phyloP scores from a whole-genome alignment of 2,329 filamentous ascomycete genomes.

The Zasmidium cellare region DNA sequence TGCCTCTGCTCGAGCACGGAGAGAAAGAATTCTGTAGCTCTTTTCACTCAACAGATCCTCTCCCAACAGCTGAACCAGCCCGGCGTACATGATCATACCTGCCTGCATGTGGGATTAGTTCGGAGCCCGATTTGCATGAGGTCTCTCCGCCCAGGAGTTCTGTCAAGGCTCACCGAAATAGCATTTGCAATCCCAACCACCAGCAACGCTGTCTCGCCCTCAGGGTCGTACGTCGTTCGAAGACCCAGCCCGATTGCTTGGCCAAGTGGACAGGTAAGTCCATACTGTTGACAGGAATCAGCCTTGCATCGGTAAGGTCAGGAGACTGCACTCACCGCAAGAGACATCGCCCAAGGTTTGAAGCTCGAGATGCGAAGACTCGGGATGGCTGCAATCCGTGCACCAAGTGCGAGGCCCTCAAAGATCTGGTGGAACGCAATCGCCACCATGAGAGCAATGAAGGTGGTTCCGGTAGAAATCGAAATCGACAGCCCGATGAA shows the following conservation, averaged over 20 bases:
- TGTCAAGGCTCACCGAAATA: conserved; percentile 34
- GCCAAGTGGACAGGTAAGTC: conserved; percentile 52
- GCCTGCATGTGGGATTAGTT: too few relatives aligned
- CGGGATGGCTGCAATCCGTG: conserved; percentile 68
- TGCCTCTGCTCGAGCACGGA: conserved; percentile 59
- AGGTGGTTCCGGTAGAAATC: conserved; percentile 64
- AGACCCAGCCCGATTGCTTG: conserved; percentile 50
- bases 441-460: conserved; percentile 64
- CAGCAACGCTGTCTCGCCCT: conserved; percentile 46
- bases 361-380: conserved; percentile 68
- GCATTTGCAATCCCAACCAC: conserved; percentile 52
- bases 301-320: background rate
- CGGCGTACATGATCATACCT: conserved; percentile 50
- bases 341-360: conserved; percentile 71
- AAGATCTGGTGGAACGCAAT: conserved; percentile 72
- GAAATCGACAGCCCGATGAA: conserved; percentile 73
- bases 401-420: conserved; percentile 67
- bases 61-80: conserved; percentile 48
- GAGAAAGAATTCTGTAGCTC: conserved; percentile 61
- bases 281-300: conserved; percentile 47
- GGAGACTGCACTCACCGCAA: conserved; percentile 26
- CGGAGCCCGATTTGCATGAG: too few relatives aligned
- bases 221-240: conserved; percentile 49
- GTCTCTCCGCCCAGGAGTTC: too few relatives aligned
- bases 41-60: conserved; percentile 59